Evolutionary conservation across 148 eudicot species (phyloP).

Genomic region (Dysphania ambrosioides): DNA sequence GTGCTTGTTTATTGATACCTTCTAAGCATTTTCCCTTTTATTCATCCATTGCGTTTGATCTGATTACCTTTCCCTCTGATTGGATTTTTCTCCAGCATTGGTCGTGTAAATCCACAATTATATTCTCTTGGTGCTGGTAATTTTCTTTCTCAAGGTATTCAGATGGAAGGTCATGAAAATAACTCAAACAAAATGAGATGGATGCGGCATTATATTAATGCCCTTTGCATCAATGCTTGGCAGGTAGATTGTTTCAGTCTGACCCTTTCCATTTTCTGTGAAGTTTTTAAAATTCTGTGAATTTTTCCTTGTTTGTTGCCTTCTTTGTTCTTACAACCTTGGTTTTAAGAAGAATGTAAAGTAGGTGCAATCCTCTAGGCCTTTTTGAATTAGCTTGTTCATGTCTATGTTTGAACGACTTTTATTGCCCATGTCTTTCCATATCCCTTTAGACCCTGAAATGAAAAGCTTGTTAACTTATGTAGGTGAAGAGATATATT

Average conservation of each 20-base stretch:
- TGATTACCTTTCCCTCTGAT: slow-evolving; percentile 22
- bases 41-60: neutral
- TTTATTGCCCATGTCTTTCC: neutral
- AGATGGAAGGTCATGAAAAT: slow-evolving; percentile 26
- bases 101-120: slow-evolving; percentile 79
- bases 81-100: slow-evolving; percentile 60
- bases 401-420: neutral
- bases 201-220: slow-evolving; percentile 74
- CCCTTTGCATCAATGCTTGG: slow-evolving; percentile 91
- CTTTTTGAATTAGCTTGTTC: neutral
- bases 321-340: neutral
- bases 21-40: neutral
- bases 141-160: slow-evolving; percentile 35
- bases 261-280: neutral
- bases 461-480: slow-evolving; percentile 6
- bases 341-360: neutral
- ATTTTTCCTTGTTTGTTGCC: neutral
- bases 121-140: slow-evolving; percentile 71
- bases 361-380: neutral
- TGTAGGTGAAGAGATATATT: slow-evolving; percentile 92
- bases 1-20: neutral
- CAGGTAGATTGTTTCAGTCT: slow-evolving; percentile 52
- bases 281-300: neutral
- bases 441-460: slow-evolving; percentile 2
- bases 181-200: slow-evolving; percentile 41